A percentile compares a stretch with the other conserved stretches of the same genome.
phyloP scores from a whole-genome alignment of 1,284 basidiomycete species.

The Vanrija humicola region DNA sequence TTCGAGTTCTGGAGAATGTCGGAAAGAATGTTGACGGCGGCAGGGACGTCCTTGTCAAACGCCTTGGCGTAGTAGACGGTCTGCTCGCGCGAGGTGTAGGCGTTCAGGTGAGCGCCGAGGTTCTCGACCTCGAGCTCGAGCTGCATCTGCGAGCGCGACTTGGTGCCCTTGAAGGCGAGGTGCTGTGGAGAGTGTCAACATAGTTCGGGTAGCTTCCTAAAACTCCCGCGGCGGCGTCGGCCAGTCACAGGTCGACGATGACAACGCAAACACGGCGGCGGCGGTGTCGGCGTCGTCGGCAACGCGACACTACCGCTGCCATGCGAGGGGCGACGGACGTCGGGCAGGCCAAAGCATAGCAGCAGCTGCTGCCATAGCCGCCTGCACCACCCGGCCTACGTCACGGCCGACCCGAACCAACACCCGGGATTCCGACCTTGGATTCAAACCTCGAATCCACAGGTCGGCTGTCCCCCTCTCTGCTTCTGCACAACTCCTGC shows the following conservation, averaged over 20 bases:
- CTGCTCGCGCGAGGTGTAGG: slow-evolving; percentile 98
- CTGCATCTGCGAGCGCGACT: slow-evolving; percentile 79
- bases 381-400: too few species aligned
- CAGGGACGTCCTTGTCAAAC: slow-evolving; percentile 91
- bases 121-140: slow-evolving; percentile 98
- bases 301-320: too few species aligned
- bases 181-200: slow-evolving; percentile 26
- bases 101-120: slow-evolving; percentile 94
- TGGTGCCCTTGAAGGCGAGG: slow-evolving; percentile 71
- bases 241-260: neutral
- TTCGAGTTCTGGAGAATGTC: slow-evolving; percentile 99
- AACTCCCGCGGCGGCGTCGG: slow-evolving; percentile 1
- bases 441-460: slow-evolving; percentile 1
- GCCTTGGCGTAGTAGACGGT: slow-evolving; percentile 99
- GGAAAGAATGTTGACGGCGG: slow-evolving; percentile 92
- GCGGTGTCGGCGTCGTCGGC: neutral
- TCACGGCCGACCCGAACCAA: too few species aligned
- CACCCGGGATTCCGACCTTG: neutral
- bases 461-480: neutral
- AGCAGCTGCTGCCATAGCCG: neutral
- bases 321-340: too few species aligned
- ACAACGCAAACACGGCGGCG: too few species aligned
- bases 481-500: neutral
- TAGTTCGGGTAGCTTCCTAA: neutral
- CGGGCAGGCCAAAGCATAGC: too few species aligned